These are phyloP conservation scores for Paratinospora sagittata DNA, from an alignment of 164 flowering plant species.

Conservation along the genomic window DNA sequence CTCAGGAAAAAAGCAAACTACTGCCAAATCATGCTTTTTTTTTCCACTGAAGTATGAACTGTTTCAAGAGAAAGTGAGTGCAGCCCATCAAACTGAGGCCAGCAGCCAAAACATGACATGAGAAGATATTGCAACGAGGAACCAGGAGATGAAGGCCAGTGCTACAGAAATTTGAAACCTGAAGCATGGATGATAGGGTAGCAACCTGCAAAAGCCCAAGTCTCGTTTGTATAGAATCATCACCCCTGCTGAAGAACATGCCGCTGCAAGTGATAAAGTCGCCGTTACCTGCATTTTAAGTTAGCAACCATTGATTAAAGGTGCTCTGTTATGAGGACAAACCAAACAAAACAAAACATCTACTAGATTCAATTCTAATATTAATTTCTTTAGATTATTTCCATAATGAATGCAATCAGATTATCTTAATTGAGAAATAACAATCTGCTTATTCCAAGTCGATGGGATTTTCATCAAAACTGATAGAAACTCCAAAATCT, in stretches of 20 bases:
- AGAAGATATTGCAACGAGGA: constrained; percentile 52
- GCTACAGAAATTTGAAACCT: constrained; percentile 55
- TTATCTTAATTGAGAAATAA: no score
- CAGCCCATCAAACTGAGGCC: constrained; percentile 36
- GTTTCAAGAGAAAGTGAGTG: not conserved
- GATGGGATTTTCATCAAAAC: no score
- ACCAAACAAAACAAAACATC: no score
- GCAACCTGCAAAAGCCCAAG: constrained; percentile 39
- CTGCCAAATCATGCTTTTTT: no score
- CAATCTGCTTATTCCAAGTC: no score
- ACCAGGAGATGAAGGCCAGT: constrained; percentile 69
- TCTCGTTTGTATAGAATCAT: constrained; percentile 58
- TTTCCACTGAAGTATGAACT: not conserved
- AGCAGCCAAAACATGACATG: constrained; percentile 80
- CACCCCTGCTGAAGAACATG: constrained; percentile 86
- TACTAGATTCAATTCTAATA: no score
- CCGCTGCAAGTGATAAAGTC: constrained; percentile 79
- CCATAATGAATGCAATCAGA: no score
- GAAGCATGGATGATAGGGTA: constrained; percentile 34
- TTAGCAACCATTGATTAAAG: no score
- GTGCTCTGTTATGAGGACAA: no score
- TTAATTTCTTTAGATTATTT: no score
- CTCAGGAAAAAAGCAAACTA: no score
- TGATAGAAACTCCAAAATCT: no score
- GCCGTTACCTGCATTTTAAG: constrained; percentile 64